Conservation (phyloP, 805 yeast genomes). For the Lipomyces oligophaga region DNA sequence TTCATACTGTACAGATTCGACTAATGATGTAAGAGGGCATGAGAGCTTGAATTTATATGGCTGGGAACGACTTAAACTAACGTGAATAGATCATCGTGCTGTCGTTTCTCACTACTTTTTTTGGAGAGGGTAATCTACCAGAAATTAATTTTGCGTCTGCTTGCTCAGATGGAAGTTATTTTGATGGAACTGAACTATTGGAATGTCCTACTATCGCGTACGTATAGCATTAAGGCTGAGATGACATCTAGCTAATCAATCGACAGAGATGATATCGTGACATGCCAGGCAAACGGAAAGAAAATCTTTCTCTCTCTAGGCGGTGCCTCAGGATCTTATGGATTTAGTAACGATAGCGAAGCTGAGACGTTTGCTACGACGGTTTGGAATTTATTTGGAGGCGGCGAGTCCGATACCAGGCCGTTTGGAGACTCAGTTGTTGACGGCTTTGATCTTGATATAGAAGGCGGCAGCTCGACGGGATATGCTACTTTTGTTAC, state of each 20-base stretch:
- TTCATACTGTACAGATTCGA: constrained; percentile 52
- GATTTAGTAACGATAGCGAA: constrained; percentile 47
- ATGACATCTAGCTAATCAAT: no score
- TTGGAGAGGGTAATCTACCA: constrained; percentile 30
- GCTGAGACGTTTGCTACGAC: constrained; percentile 58
- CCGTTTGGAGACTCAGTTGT: constrained; percentile 70
- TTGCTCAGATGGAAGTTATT: constrained; percentile 38
- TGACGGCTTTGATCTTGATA: constrained; percentile 81
- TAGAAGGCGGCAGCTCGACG: constrained; percentile 49
- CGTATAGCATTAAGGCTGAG: no score
- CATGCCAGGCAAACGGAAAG: constrained; percentile 77
- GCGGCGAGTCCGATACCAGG: constrained; percentile 44
- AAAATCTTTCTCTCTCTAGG: constrained; percentile 74
- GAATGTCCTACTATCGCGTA: constrained; percentile 50
- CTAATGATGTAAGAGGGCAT: constrained; percentile 1
- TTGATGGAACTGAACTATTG: constrained; percentile 41
- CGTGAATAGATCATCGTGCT: constrained; percentile 50
- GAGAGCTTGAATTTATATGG: constrained; percentile 37
- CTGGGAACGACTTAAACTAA: neutral
- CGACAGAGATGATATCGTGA: constrained; percentile 27
- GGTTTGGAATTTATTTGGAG: constrained; percentile 55
- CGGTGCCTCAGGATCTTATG: constrained; percentile 62
- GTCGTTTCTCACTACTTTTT: constrained; percentile 63
- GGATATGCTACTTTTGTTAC: constrained; percentile 68
- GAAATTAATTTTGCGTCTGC: constrained; percentile 58